Percentiles rank a stretch among this genome's conserved stretches.
Evolutionary conservation across 2,329 filamentous ascomycete species (phyloP).

Genomic region (Aspergillus sojae): DNA sequence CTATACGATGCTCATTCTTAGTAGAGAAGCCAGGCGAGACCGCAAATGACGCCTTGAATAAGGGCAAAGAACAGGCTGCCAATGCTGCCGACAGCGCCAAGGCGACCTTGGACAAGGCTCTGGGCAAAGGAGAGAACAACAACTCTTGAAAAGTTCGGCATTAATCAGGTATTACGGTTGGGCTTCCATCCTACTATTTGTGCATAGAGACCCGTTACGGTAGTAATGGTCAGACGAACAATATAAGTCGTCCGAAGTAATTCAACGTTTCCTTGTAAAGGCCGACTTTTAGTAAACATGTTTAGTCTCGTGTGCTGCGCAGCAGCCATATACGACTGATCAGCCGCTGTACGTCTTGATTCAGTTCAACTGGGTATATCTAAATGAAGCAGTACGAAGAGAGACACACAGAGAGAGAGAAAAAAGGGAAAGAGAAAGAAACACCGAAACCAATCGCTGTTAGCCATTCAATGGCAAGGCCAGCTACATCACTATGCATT

Average conservation of each 20-base stretch:
- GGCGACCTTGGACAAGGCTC: slow-evolving; percentile 2
- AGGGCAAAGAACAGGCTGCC: slow-evolving; percentile 11
- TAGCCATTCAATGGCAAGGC: neutral
- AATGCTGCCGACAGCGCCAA: slow-evolving; percentile 8
- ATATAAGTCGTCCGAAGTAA: neutral
- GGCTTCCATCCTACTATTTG: neutral
- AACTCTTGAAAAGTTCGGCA: neutral
- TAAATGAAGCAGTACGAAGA: slow-evolving; percentile 5
- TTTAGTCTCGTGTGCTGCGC: neutral
- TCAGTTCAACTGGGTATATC: slow-evolving; percentile 14
- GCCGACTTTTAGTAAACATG: no score
- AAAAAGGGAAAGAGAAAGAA: neutral
- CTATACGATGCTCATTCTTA: neutral
- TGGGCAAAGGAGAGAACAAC: neutral
- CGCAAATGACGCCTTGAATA: neutral
- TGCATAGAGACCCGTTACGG: neutral
- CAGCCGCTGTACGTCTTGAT: neutral
- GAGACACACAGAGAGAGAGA: neutral
- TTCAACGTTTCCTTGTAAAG: neutral
- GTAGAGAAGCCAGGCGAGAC: neutral
- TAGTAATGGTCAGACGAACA: neutral
- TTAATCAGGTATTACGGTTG: neutral
- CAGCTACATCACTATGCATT: slow-evolving; percentile 43
- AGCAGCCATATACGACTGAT: neutral
- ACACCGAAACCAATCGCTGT: neutral